Evolutionary conservation across 2,329 filamentous ascomycete genomes (phyloP), one percentile per base, ranked within the genome.

Genomic region (Claviceps digitariae): DNA sequence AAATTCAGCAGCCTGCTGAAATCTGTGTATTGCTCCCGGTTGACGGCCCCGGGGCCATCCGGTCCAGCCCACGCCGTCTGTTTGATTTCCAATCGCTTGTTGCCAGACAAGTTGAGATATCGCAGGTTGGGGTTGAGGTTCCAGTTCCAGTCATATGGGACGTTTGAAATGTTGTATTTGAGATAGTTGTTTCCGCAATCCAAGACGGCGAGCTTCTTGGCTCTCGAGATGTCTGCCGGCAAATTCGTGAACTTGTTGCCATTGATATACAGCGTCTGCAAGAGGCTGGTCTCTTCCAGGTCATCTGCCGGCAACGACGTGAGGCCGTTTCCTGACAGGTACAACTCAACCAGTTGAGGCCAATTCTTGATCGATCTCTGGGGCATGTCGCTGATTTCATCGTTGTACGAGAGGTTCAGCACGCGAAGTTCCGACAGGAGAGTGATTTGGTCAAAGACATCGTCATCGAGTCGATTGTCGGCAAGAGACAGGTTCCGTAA

Each of bases 71-170:
- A 65, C 9, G 62, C 60, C 27, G 79, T 81, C 60, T 80, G 77
- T 64, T 86, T 86, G 72, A 98, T 97, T 68, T 98, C 93, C 36
- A 98, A 72, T 50, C 91, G 83, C 68, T 95, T 96, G 72, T 98
- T 98, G 51, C 93, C 93, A 0, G 91, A 97, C 63, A 98, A 76
- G 64, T 97, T 98, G 57, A 98, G 83, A 64, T 94, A 98, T 57
- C 90, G 86, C 59, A 98, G 73, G 62, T 96, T 94, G 49, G 87
- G 88, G 63, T 98, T 98, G 76, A 93, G 87, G 64, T 97, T 97
- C 93, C 93, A 98, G 63, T 98, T 98, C 93, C 93, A 98, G 66
- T 98, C 93, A 65, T 98, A 98, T 0, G 91, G 93, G 76, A 95
- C 95, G 64, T 98, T 98, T 31, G 90, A 93, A 48, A 98, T 94